Evolutionary conservation across 768 basidiomycete species (phyloP).

Genomic region (Exsudoporus frostii): DNA sequence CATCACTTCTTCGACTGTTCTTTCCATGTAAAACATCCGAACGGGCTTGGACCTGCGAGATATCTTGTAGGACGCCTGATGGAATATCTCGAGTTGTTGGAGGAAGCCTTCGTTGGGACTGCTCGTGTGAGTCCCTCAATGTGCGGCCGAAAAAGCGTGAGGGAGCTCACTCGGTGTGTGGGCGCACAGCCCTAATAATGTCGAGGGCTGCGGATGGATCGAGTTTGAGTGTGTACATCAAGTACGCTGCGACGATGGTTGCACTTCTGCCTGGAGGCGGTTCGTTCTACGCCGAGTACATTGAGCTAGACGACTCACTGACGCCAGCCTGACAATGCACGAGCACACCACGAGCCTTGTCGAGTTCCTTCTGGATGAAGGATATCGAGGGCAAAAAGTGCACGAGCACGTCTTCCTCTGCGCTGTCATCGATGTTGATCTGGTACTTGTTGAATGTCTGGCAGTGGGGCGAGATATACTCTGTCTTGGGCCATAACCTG

Average conservation of each 20-base stretch:
- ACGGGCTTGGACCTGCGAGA: conserved; percentile 64
- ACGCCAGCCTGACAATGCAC: conserved; percentile 91
- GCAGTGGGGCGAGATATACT: not conserved
- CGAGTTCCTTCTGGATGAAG: conserved; percentile 77
- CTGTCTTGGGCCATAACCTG: not conserved
- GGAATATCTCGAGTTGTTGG: conserved; percentile 76
- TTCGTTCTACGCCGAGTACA: conserved; percentile 1
- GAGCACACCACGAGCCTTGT: conserved; percentile 72
- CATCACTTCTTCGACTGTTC: conserved; percentile 70
- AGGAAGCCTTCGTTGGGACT: conserved; percentile 90
- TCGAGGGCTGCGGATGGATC: conserved; percentile 63
- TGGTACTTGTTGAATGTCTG: conserved; percentile 81
- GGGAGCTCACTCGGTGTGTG: conserved; percentile 63
- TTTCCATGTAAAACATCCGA: conserved; percentile 80
- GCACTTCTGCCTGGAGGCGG: conserved; percentile 66
- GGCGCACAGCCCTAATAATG: conserved; percentile 62
- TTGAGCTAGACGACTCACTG: conserved; percentile 48
- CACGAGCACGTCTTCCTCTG: conserved; percentile 72
- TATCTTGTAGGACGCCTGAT: conserved; percentile 67
- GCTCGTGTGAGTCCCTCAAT: not conserved
- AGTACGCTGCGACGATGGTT: conserved; percentile 82
- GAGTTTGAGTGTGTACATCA: conserved; percentile 70
- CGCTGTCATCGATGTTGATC: conserved; percentile 73
- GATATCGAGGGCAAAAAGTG: conserved; percentile 78
- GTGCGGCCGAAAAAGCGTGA: not conserved